These are phyloP conservation scores for Chlorella vulgaris DNA, from an alignment of 139 green algal species.

Conservation along the genomic window DNA sequence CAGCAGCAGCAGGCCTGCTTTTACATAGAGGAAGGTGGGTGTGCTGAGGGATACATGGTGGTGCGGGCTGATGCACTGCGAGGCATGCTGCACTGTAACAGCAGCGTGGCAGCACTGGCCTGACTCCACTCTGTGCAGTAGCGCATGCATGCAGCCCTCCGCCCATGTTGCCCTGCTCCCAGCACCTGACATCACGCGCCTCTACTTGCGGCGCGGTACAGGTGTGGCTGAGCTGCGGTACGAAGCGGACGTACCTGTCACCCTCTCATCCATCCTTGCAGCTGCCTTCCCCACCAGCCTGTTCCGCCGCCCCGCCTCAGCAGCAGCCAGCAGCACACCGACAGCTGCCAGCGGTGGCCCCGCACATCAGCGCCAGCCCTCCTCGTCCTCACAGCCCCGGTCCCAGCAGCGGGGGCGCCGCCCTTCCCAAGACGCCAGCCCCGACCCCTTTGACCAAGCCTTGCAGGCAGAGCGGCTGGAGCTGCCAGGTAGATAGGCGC, in stretches of 20 bases:
- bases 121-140: too few species aligned
- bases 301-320: conserved; percentile 18
- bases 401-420: too few species aligned
- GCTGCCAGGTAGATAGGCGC: too few species aligned
- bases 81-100: too few species aligned
- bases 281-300: not conserved
- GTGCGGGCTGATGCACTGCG: too few species aligned
- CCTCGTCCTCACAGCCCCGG: not conserved
- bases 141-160: too few species aligned
- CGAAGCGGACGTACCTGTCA: conserved; percentile 19
- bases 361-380: not conserved
- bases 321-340: not conserved
- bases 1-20: conserved; percentile 1
- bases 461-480: too few species aligned
- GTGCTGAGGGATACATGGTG: too few species aligned
- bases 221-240: conserved; percentile 22
- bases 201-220: too few species aligned
- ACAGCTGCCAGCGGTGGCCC: not conserved
- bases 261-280: conserved; percentile 17
- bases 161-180: too few species aligned
- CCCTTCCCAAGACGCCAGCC: not conserved
- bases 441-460: too few species aligned
- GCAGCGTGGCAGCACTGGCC: too few species aligned
- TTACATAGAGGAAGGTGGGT: conserved; percentile 28
- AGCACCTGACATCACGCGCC: not conserved